Conservation (phyloP, 164 flowering plant species). For the Vitis labrusca region DNA sequence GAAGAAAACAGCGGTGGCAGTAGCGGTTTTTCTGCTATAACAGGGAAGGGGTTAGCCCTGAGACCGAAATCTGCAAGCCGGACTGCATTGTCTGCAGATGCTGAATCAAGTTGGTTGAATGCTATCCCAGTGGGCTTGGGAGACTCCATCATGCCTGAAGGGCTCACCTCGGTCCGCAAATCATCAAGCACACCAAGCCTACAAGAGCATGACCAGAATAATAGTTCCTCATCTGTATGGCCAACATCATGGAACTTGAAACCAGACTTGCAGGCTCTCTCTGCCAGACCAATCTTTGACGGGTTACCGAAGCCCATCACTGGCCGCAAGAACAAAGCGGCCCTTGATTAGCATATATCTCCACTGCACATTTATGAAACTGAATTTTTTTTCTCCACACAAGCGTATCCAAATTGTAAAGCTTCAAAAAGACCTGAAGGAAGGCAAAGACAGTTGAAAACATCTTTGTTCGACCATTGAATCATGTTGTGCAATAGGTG, state of each 20-base stretch:
- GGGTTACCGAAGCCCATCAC: conserved; percentile 71
- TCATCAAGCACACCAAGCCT: conserved; percentile 40
- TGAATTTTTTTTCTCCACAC: background rate
- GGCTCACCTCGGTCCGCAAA: conserved; percentile 18
- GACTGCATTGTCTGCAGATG: conserved; percentile 17
- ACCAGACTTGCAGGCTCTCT: conserved; percentile 56
- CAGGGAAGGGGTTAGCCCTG: conserved; percentile 34
- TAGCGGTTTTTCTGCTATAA: conserved; percentile 18
- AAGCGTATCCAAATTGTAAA: no score
- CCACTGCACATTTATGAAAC: background rate
- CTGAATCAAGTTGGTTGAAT: conserved; percentile 23
- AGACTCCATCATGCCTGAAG: conserved; percentile 21
- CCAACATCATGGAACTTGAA: conserved; percentile 66
- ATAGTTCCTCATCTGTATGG: conserved; percentile 43
- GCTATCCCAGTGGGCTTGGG: conserved; percentile 25
- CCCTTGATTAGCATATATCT: conserved; percentile 52
- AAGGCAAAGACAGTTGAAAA: no score
- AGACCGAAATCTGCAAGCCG: conserved; percentile 37
- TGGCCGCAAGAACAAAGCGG: conserved; percentile 67
- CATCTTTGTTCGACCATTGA: no score
- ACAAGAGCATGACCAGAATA: conserved; percentile 22
- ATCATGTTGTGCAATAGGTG: no score
- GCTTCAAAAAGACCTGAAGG: no score
- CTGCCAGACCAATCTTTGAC: conserved; percentile 73
- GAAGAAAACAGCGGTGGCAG: conserved; percentile 27